Evolutionary conservation across 1,284 basidiomycete species (phyloP).

Genomic region (Agroathelia rolfsii): DNA sequence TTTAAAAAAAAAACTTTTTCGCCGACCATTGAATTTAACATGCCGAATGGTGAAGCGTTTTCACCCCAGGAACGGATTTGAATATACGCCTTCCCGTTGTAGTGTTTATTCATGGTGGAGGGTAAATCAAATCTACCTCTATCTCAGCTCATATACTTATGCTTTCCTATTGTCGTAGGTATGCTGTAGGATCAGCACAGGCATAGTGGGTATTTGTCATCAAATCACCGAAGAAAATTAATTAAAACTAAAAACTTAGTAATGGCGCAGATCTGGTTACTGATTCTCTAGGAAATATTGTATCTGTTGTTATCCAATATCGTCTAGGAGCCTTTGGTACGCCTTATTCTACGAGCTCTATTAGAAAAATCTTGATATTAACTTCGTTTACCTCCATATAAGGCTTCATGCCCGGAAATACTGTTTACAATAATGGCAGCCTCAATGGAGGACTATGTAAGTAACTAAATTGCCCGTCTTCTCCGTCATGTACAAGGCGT

Average conservation of each 20-base stretch:
- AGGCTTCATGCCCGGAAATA: too few relatives aligned
- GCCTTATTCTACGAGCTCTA: too few relatives aligned
- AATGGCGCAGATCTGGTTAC: not conserved
- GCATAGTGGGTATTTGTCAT: not conserved
- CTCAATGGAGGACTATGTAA: conserved; percentile 20
- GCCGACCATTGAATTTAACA: too few relatives aligned
- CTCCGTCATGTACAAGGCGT: too few relatives aligned
- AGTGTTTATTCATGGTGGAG: conserved; percentile 6
- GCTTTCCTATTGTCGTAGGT: too few relatives aligned
- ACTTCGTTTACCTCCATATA: too few relatives aligned
- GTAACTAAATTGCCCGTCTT: conserved; percentile 3
- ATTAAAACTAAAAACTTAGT: not conserved
- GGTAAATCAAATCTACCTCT: too few relatives aligned
- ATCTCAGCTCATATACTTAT: too few relatives aligned
- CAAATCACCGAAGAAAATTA: conserved; percentile 1
- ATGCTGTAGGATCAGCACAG: not conserved
- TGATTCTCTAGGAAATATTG: not conserved
- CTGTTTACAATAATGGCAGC: too few relatives aligned
- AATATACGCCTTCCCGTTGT: conserved; percentile 1
- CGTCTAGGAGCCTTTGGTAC: conserved; percentile 1
- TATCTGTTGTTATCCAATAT: not conserved
- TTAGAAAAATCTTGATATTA: too few relatives aligned
- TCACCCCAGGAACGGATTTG: not conserved
- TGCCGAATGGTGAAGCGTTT: too few relatives aligned
- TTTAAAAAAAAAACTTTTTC: not conserved